A percentile compares a stretch with the other conserved stretches of the same genome.
phyloP scores from a whole-genome alignment of 192 early-diverging fungal species.

The Podila verticillata region DNA sequence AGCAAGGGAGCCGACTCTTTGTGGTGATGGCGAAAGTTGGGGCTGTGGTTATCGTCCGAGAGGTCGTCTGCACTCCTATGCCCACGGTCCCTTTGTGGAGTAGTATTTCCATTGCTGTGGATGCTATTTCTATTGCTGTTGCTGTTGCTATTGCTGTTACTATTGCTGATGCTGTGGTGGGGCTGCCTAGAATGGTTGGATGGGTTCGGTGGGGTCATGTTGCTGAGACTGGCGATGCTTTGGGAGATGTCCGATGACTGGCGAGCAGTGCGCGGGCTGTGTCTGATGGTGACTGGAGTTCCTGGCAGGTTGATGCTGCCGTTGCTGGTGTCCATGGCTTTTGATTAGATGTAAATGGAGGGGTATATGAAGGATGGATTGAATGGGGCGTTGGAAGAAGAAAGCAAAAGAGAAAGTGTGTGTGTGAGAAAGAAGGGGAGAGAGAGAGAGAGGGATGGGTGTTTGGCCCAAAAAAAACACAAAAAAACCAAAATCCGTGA shows the following conservation, averaged over 20 bases:
- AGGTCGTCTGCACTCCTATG: not conserved
- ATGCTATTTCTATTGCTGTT: not conserved
- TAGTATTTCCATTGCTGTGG: not conserved
- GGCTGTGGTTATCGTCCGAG: not conserved
- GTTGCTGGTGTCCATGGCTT: not conserved
- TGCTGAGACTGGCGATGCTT: constrained; percentile 37
- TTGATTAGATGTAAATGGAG: not conserved
- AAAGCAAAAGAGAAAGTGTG: not conserved
- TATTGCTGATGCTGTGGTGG: not conserved
- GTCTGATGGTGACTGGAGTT: constrained; percentile 2
- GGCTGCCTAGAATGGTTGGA: not conserved
- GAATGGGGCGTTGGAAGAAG: not conserved
- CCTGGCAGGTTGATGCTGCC: not conserved
- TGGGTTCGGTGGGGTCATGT: constrained; percentile 9
- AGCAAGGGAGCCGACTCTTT: constrained; percentile 11
- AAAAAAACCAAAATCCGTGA: no score
- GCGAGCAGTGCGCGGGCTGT: constrained; percentile 25
- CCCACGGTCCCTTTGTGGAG: not conserved
- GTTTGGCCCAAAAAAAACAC: no score
- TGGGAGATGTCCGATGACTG: constrained; percentile 15
- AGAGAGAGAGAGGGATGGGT: no score
- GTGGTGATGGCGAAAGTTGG: not conserved
- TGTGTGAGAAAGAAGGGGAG: no score
- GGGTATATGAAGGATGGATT: not conserved
- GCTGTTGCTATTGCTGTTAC: not conserved